A percentile compares a stretch with the other conserved stretches of the same genome.
phyloP scores from a whole-genome alignment of 768 basidiomycete genomes.

The Lactarius deliciosus region DNA sequence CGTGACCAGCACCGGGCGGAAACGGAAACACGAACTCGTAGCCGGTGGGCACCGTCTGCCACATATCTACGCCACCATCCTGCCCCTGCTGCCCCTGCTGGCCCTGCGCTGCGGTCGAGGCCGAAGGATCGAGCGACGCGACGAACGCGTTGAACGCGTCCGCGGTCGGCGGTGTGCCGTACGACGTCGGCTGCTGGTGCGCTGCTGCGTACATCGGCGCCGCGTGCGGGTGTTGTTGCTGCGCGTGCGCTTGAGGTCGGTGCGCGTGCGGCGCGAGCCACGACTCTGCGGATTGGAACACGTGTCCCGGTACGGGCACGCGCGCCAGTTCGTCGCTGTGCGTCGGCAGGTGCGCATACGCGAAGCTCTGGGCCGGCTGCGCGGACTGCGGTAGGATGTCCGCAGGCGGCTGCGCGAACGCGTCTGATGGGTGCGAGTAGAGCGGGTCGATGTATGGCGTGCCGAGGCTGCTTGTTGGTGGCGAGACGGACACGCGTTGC shows the following conservation, averaged over 20 bases:
- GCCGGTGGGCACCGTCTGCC: slow-evolving; percentile 27
- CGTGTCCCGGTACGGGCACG: slow-evolving; percentile 16
- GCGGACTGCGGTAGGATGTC: slow-evolving; percentile 1
- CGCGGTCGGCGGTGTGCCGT: slow-evolving; percentile 4
- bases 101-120: not conserved
- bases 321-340: slow-evolving; percentile 28
- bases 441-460: slow-evolving; percentile 18
- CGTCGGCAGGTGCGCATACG: slow-evolving; percentile 24
- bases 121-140: not conserved
- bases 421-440: slow-evolving; percentile 13
- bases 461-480: slow-evolving; percentile 21
- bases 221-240: slow-evolving; percentile 10
- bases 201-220: slow-evolving; percentile 6
- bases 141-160: slow-evolving; percentile 18
- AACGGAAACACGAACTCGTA: slow-evolving; percentile 29
- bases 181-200: slow-evolving; percentile 13
- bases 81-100: slow-evolving; percentile 1
- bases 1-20: slow-evolving; percentile 1
- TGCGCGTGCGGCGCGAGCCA: slow-evolving; percentile 21
- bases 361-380: slow-evolving; percentile 7
- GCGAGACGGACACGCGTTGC: slow-evolving; percentile 16
- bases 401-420: slow-evolving; percentile 7
- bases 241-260: slow-evolving; percentile 6
- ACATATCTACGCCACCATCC: slow-evolving; percentile 18
- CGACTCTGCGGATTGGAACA: slow-evolving; percentile 5